Evolutionary conservation across 495 filamentous ascomycete species (phyloP).

Genomic region (Podospora pseudoanserina): DNA sequence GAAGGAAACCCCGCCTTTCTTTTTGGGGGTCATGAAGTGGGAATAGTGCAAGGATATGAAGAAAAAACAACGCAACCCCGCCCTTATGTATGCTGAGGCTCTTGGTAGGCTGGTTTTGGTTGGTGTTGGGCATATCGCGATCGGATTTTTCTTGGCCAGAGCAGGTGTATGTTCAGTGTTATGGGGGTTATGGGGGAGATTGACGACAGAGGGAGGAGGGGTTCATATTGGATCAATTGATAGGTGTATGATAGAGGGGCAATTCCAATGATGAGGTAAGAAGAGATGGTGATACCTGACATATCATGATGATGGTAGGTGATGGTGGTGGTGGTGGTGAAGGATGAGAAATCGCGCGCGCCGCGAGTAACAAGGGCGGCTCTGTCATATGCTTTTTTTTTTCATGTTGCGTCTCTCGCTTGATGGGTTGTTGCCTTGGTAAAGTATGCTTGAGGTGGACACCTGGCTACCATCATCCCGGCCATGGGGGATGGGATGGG

Average conservation of each 20-base stretch:
- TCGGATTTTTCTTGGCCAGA: neutral
- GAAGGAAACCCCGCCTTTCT: neutral
- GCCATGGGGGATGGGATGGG: neutral
- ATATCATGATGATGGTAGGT: neutral
- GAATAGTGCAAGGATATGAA: no score
- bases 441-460: neutral
- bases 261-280: neutral
- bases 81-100: neutral
- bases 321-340: neutral
- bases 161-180: neutral
- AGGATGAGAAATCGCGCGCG: neutral
- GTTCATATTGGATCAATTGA: no score
- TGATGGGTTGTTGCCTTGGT: neutral
- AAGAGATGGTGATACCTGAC: neutral
- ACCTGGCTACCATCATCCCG: neutral
- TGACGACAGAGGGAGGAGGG: neutral
- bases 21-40: no score
- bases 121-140: neutral
- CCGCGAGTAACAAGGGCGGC: neutral
- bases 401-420: neutral
- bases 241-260: no score
- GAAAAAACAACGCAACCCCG: slow-evolving; percentile 1
- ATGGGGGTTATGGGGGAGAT: neutral
- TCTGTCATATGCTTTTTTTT: neutral
- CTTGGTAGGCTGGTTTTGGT: neutral